phyloP scores from a whole-genome alignment of 345 rosid genomes.

The Salix dunnii region DNA sequence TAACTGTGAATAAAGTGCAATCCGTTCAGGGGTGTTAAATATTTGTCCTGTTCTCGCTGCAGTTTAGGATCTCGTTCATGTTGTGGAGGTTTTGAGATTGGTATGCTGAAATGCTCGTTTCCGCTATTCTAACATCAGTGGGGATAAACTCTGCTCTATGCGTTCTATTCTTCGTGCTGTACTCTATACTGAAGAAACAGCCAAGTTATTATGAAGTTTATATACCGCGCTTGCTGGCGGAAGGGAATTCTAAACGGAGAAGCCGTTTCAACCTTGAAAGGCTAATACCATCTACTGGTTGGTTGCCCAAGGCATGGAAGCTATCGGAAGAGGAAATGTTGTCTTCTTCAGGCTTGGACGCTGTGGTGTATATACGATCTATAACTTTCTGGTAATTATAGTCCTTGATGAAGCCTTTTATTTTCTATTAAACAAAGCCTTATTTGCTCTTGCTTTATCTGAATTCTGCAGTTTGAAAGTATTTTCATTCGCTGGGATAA shows the following conservation, averaged over 20 bases:
- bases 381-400: constrained; percentile 68
- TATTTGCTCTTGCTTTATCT: not conserved
- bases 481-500: constrained; percentile 76
- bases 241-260: constrained; percentile 52
- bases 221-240: constrained; percentile 66
- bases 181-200: constrained; percentile 79
- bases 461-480: constrained; percentile 71
- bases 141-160: constrained; percentile 84
- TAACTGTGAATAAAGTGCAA: not conserved
- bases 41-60: constrained; percentile 12
- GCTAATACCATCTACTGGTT: constrained; percentile 75
- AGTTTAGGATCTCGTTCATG: constrained; percentile 10
- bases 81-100: constrained; percentile 19
- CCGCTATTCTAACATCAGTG: constrained; percentile 86
- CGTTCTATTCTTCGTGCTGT: constrained; percentile 56
- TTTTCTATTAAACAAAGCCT: not conserved
- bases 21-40: not conserved
- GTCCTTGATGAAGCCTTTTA: not conserved
- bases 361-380: constrained; percentile 72
- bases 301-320: constrained; percentile 74
- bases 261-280: constrained; percentile 64
- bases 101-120: constrained; percentile 58
- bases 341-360: constrained; percentile 70
- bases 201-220: constrained; percentile 67
- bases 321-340: constrained; percentile 66